These are phyloP conservation scores for Chlamydomonas incerta DNA, from an alignment of 139 green algal species.

Conservation along the genomic window DNA sequence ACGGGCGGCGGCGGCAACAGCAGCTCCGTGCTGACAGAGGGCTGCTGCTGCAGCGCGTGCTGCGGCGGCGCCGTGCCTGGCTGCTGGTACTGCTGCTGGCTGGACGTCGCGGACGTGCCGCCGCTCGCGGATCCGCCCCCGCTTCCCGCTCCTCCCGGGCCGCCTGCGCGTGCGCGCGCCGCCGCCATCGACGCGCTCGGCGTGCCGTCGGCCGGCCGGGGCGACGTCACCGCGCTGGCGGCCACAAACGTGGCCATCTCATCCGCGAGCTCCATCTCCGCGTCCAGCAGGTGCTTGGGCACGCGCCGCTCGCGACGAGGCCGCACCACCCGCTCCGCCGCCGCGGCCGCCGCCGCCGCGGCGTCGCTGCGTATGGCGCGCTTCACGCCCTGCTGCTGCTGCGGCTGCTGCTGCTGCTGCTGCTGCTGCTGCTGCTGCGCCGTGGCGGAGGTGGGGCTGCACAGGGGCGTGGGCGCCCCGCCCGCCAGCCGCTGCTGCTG, in stretches of 20 bases:
- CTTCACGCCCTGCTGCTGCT: not conserved
- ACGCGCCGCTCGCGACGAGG: conserved; percentile 21
- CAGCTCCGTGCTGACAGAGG: not conserved
- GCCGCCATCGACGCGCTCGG: too few relatives aligned
- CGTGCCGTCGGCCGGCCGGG: too few relatives aligned
- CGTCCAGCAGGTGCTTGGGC: conserved; percentile 38
- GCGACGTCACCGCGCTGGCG: too few relatives aligned
- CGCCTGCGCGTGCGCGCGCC: too few relatives aligned
- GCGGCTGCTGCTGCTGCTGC: not conserved
- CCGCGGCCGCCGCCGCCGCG: not conserved
- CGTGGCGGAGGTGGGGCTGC: not conserved
- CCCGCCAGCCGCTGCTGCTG: too few relatives aligned
- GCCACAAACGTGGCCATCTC: conserved; percentile 28
- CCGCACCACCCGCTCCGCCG: not conserved
- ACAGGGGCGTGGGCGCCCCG: not conserved
- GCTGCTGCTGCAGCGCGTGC: not conserved
- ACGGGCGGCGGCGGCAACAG: not conserved
- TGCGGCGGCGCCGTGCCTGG: not conserved
- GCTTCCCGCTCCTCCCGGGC: too few relatives aligned
- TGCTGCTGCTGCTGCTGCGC: not conserved
- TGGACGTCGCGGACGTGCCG: not conserved
- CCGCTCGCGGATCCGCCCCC: too few relatives aligned
- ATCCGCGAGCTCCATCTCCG: conserved; percentile 29
- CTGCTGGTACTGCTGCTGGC: not conserved
- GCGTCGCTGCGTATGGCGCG: not conserved